These are phyloP conservation scores for Suillus tomentosus DNA, from an alignment of 768 basidiomycete genomes.

Conservation along the genomic window DNA sequence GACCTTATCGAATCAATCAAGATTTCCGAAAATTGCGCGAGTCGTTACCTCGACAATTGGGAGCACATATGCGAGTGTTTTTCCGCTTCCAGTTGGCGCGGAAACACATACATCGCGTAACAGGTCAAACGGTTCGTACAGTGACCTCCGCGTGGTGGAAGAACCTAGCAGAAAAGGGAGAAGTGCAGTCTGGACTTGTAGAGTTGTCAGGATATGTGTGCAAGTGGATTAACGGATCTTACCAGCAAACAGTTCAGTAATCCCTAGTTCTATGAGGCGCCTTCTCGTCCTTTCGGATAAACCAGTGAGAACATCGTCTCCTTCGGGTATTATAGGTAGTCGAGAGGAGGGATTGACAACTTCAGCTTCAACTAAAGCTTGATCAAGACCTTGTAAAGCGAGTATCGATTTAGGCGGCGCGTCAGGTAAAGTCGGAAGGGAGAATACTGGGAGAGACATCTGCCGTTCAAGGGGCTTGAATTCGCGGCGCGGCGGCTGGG, in stretches of 20 bases:
- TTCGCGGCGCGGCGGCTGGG: slow-evolving; percentile 19
- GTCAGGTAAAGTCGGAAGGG: slow-evolving; percentile 63
- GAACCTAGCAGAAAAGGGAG: slow-evolving; percentile 76
- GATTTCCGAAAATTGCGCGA: background rate
- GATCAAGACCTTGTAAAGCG: slow-evolving; percentile 77
- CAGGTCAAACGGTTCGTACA: slow-evolving; percentile 68
- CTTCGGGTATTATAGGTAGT: slow-evolving; percentile 43
- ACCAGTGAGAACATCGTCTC: slow-evolving; percentile 44
- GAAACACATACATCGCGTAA: slow-evolving; percentile 89
- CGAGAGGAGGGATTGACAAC: slow-evolving; percentile 58
- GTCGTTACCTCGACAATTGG: slow-evolving; percentile 82
- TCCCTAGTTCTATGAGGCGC: slow-evolving; percentile 72
- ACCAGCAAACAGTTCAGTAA: slow-evolving; percentile 91
- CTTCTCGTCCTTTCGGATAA: slow-evolving; percentile 61
- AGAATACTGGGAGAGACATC: slow-evolving; percentile 64
- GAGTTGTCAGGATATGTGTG: slow-evolving; percentile 18
- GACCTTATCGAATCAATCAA: background rate
- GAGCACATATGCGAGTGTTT: slow-evolving; percentile 94
- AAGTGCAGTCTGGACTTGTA: slow-evolving; percentile 83
- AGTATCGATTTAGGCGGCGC: slow-evolving; percentile 72
- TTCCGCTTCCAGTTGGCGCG: slow-evolving; percentile 97
- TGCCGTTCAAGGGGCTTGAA: slow-evolving; percentile 16
- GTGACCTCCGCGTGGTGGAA: slow-evolving; percentile 38
- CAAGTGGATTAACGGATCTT: slow-evolving; percentile 25
- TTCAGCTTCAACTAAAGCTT: slow-evolving; percentile 68